Conservation (phyloP, 83 land plant genomes). For the Isoetes engelmannii region DNA sequence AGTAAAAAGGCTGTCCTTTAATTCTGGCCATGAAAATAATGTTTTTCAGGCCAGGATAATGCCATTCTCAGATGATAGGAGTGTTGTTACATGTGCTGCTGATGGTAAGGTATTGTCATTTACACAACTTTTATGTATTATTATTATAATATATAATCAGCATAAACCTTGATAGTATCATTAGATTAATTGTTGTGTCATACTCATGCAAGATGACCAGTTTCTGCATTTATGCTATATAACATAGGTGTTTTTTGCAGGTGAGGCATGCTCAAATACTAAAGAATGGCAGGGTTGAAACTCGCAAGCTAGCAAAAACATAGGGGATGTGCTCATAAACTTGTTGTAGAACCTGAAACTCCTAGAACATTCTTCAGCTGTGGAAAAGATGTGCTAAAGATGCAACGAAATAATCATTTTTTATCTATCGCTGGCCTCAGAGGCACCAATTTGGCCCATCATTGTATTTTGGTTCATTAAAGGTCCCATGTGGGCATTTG, state of each 20-base stretch:
- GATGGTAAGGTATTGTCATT: slow-evolving; percentile 74
- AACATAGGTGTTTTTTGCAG: slow-evolving; percentile 34
- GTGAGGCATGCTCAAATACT: slow-evolving; percentile 61
- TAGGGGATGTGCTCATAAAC: slow-evolving; percentile 73
- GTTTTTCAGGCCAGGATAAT: slow-evolving; percentile 86
- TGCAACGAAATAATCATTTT: no score
- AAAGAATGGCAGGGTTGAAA: slow-evolving; percentile 58
- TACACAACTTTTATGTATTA: not conserved
- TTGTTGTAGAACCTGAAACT: slow-evolving; percentile 88
- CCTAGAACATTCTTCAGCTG: slow-evolving; percentile 77
- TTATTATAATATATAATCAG: not conserved
- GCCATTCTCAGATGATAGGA: slow-evolving; percentile 75
- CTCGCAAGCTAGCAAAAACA: slow-evolving; percentile 54
- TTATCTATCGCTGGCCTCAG: no score
- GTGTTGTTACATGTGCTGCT: slow-evolving; percentile 85
- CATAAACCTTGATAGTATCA: not conserved
- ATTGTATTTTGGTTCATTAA: no score
- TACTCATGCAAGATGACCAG: no score
- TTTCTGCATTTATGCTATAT: no score
- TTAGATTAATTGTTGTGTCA: not conserved
- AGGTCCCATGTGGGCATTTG: no score
- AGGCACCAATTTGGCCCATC: no score
- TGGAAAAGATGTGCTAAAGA: slow-evolving; percentile 99
- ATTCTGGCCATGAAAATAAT: slow-evolving; percentile 78
- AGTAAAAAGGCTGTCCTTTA: slow-evolving; percentile 44